Evolutionary conservation across 768 basidiomycete species (phyloP).

Genomic region (Pisolithus tinctorius): DNA sequence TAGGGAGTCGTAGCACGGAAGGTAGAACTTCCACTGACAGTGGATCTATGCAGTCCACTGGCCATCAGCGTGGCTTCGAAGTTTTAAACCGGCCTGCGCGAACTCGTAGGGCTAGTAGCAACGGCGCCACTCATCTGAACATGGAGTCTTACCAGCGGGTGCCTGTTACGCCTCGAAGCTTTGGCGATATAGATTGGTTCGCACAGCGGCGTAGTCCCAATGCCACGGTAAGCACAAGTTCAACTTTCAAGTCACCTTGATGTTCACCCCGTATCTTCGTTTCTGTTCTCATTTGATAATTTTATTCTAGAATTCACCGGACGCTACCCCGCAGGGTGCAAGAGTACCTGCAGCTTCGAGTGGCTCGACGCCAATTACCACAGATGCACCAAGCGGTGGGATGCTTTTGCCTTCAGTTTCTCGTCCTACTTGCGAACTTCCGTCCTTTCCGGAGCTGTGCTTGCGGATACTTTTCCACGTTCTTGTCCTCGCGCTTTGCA

Average conservation of each 20-base stretch:
- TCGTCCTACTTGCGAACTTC: constrained; percentile 23
- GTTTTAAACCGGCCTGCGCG: constrained; percentile 44
- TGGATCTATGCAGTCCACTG: constrained; percentile 27
- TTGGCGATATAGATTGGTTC: constrained; percentile 76
- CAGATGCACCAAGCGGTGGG: constrained; percentile 41
- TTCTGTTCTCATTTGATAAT: constrained; percentile 1
- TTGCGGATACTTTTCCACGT: constrained; percentile 51
- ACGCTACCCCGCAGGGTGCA: constrained; percentile 53
- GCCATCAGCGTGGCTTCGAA: constrained; percentile 37
- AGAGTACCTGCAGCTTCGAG: constrained; percentile 33
- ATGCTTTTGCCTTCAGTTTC: constrained; percentile 28
- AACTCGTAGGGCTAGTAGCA: constrained; percentile 45
- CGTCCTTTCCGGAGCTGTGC: constrained; percentile 30
- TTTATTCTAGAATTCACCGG: constrained; percentile 56
- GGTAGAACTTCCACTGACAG: constrained; percentile 37
- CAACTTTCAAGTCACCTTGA: constrained; percentile 8
- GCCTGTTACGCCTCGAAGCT: constrained; percentile 41
- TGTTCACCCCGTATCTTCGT: constrained; percentile 13
- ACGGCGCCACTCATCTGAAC: constrained; percentile 34
- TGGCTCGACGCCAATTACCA: constrained; percentile 44
- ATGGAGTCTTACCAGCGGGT: constrained; percentile 42
- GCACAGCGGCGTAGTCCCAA: constrained; percentile 65
- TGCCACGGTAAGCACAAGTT: constrained; percentile 48
- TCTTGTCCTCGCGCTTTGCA: constrained; percentile 50
- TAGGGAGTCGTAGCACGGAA: constrained; percentile 28